Base-by-base conservation (phyloP, 2,329 filamentous ascomycete genomes). In the Dendryphion nanum region DNA sequence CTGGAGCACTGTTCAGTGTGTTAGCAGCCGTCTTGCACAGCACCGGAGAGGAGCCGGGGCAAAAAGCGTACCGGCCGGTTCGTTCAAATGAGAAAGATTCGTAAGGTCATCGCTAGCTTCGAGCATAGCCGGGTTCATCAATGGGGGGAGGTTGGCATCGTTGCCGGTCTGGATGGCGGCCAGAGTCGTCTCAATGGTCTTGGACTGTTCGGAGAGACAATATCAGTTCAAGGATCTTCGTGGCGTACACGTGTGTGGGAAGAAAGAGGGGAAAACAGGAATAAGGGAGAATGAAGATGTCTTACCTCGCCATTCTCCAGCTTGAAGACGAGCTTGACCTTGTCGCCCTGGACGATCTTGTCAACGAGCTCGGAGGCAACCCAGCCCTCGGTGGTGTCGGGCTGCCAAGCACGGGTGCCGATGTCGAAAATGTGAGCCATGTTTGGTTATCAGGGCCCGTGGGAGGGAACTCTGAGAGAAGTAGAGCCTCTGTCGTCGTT, bases 101-200 rank as follows among this genome's bases (percentile, higher is more conserved):
- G 93, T 98, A 58, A 98, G 73, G 69, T 98, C 93, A 71, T 98
- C 93, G 72, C 90, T 96, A 55, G 93, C 93, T 78, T 98, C 93
- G 53, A 98, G 85, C 82, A 97, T 94, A 36, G 91, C 81, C 51
- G 93, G 93, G 68, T 98, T 98, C 89, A 97, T 97, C 57, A 98
- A 71, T 35, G 93, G 93, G 33, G 93, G 93, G 48, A 98, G 76
- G 40, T 82, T 82, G 37, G 83, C 73, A 69, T 90, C 84, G 61
- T 82, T 86, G 64, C 84, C 83, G 59, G 83, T 82, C 66, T 86
- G 80, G 50, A 98, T 74, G 55, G 83, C 88, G 54, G 83, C 81
- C 47, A 82, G 69, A 13, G 87, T 85, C 50, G 93, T 85, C 67
- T 89, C 81, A 61, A 96, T 70, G 8, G 78, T 81, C 74, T 88